Evolutionary conservation across 1,139 yeast genomes (phyloP).

Genomic region (Zygotorulaspora mrakii): DNA sequence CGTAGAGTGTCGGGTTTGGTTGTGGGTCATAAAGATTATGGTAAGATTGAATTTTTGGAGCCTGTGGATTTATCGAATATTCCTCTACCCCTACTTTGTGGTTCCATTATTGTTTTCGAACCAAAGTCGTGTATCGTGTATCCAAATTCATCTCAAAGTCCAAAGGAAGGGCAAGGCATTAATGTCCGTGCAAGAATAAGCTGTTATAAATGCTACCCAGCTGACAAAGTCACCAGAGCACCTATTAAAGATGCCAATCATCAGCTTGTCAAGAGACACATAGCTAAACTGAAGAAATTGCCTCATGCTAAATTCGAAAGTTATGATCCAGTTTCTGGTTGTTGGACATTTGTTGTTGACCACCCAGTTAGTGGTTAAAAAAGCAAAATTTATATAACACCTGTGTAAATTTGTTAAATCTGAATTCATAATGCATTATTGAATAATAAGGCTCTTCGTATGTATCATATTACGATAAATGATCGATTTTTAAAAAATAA

Average conservation of each 20-base stretch:
- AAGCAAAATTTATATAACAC: neutral
- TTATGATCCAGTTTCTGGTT: conserved; percentile 75
- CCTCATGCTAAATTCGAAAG: conserved; percentile 62
- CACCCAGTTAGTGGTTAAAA: conserved; percentile 11
- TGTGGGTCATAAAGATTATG: conserved; percentile 79
- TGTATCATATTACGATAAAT: neutral
- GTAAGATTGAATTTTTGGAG: conserved; percentile 66
- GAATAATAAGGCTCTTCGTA: too few relatives aligned
- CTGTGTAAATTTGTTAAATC: neutral
- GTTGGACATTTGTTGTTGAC: conserved; percentile 21
- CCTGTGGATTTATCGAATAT: conserved; percentile 81
- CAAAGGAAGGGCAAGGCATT: conserved; percentile 76
- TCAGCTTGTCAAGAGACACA: conserved; percentile 65
- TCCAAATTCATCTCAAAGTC: conserved; percentile 63
- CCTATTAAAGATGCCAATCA: conserved; percentile 78
- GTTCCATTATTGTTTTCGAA: conserved; percentile 59
- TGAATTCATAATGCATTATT: neutral
- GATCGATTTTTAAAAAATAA: conserved; percentile 11
- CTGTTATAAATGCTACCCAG: conserved; percentile 74
- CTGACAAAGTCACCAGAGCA: conserved; percentile 64
- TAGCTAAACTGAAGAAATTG: conserved; percentile 59
- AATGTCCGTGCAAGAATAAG: conserved; percentile 73
- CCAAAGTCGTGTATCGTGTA: conserved; percentile 65
- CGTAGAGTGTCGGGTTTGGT: conserved; percentile 61
- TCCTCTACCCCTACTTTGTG: conserved; percentile 59